Evolutionary conservation across 495 filamentous ascomycete genomes (phyloP).

Genomic region (Trypethelium eluteriae): DNA sequence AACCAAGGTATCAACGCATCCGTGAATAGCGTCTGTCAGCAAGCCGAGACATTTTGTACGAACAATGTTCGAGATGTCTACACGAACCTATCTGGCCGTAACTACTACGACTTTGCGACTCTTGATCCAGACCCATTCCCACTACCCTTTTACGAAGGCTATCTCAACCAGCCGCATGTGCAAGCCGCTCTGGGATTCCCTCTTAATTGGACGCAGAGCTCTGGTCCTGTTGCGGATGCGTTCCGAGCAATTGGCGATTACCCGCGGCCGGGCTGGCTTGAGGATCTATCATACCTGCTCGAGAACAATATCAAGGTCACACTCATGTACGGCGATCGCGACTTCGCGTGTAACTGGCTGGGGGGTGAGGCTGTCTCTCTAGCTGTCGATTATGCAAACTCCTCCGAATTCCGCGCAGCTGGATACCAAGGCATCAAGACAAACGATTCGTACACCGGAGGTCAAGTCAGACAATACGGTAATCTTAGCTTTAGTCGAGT

Average conservation of each 20-base stretch:
- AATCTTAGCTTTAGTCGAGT: slow-evolving; percentile 8
- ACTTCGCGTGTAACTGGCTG: slow-evolving; percentile 24
- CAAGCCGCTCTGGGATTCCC: slow-evolving; percentile 26
- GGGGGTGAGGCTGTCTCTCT: slow-evolving; percentile 33
- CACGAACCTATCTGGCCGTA: slow-evolving; percentile 22
- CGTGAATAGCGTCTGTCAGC: slow-evolving; percentile 47
- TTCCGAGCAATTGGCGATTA: slow-evolving; percentile 40
- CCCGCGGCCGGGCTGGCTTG: slow-evolving; percentile 42
- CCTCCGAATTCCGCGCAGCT: slow-evolving; percentile 39
- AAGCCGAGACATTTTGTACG: slow-evolving; percentile 28
- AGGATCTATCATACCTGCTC: slow-evolving; percentile 33
- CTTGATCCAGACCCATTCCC: slow-evolving; percentile 24
- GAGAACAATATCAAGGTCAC: slow-evolving; percentile 26
- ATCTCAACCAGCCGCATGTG: slow-evolving; percentile 26
- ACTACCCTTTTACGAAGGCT: slow-evolving; percentile 23
- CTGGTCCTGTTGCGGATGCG: slow-evolving; percentile 25
- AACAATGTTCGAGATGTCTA: slow-evolving; percentile 44
- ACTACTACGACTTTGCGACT: slow-evolving; percentile 26
- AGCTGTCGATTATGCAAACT: slow-evolving; percentile 19
- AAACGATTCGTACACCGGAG: slow-evolving; percentile 45
- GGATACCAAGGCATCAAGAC: slow-evolving; percentile 48
- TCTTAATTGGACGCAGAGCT: slow-evolving; percentile 27
- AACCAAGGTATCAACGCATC: slow-evolving; percentile 39
- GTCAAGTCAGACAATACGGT: slow-evolving; percentile 12
- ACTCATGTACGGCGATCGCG: slow-evolving; percentile 32